Evolutionary conservation across 1,284 basidiomycete species (phyloP).

Genomic region (Ganoderma boninense): DNA sequence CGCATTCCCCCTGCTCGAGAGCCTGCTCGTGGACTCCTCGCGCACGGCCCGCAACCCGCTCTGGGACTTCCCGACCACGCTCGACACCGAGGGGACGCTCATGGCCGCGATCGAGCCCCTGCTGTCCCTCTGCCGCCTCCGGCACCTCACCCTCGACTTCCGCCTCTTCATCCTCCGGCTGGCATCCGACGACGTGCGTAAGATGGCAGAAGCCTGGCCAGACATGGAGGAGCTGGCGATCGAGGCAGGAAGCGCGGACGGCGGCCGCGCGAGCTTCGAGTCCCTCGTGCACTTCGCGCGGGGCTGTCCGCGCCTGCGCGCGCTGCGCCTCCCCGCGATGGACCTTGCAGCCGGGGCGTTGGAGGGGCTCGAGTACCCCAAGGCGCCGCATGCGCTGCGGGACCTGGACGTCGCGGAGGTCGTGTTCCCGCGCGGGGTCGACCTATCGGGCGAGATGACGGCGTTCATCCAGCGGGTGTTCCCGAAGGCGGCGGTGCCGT

Average conservation of each 20-base stretch:
- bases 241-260: background rate
- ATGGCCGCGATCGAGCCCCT: background rate
- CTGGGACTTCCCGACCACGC: background rate
- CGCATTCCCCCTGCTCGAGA: background rate
- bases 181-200: background rate
- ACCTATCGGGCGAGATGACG: conserved; percentile 9
- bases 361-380: background rate
- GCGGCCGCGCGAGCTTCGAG: conserved; percentile 8
- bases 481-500: background rate
- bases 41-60: too few relatives aligned
- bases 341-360: background rate
- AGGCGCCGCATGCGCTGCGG: conserved; percentile 4
- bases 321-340: conserved; percentile 12
- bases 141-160: background rate
- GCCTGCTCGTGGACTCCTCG: background rate
- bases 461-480: conserved; percentile 10
- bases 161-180: background rate
- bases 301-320: conserved; percentile 4
- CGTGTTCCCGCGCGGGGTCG: conserved; percentile 8
- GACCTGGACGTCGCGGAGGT: conserved; percentile 11
- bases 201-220: conserved; percentile 11
- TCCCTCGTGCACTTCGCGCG: conserved; percentile 14
- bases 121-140: background rate
- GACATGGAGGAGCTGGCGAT: conserved; percentile 7
- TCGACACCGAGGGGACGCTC: background rate